phyloP scores from a whole-genome alignment of 129 eudicot species.

The Centella asiatica region DNA sequence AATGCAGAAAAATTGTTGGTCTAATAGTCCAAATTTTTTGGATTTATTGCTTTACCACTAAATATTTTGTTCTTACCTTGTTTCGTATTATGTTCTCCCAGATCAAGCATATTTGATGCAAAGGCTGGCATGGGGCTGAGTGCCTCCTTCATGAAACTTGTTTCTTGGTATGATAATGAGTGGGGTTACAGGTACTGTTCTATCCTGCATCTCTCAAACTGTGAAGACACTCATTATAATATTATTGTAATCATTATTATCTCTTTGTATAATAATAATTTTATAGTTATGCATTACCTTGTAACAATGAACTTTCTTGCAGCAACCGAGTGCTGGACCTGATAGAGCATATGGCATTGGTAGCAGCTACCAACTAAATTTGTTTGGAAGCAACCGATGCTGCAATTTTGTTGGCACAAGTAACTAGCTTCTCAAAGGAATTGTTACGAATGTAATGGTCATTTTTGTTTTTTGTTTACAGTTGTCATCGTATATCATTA shows the following conservation, averaged over 20 bases:
- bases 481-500: not conserved
- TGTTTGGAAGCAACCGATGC: not conserved
- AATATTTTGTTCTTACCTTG: not conserved
- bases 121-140: slow-evolving; percentile 88
- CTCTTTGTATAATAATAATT: too few species aligned
- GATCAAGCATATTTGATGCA: slow-evolving; percentile 94
- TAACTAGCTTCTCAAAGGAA: slow-evolving; percentile 9
- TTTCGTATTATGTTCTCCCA: slow-evolving; percentile 16
- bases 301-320: slow-evolving; percentile 17
- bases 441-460: not conserved
- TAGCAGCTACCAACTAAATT: slow-evolving; percentile 40
- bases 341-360: slow-evolving; percentile 90
- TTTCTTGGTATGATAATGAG: slow-evolving; percentile 89
- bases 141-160: slow-evolving; percentile 77
- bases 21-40: not conserved
- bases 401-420: not conserved
- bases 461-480: slow-evolving; percentile 7
- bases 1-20: too few species aligned
- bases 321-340: slow-evolving; percentile 94
- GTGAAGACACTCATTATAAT: not conserved
- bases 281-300: not conserved
- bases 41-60: not conserved
- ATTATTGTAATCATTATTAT: not conserved
- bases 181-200: slow-evolving; percentile 96
- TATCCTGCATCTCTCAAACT: not conserved